phyloP scores from a whole-genome alignment of 2,329 filamentous ascomycete genomes.

The Aspergillus awamori region DNA sequence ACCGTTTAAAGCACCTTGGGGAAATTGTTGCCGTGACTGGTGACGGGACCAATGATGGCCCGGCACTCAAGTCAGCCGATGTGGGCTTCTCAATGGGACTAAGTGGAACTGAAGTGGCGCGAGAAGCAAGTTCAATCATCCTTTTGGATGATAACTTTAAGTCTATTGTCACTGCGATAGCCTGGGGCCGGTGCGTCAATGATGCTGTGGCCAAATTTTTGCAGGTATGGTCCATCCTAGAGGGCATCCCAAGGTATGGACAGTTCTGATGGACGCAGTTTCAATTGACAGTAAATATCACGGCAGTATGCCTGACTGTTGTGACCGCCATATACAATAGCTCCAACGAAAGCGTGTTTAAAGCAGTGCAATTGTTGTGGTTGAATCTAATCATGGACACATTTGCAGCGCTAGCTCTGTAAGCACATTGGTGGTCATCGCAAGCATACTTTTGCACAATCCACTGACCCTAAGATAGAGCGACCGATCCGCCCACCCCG shows the following conservation, averaged over 20 bases:
- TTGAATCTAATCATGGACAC: constrained; percentile 96
- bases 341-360: constrained; percentile 69
- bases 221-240: constrained; percentile 37
- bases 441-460: constrained; percentile 6
- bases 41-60: constrained; percentile 66
- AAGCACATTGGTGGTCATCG: constrained; percentile 47
- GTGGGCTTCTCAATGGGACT: constrained; percentile 68
- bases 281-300: constrained; percentile 78
- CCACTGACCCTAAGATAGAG: constrained; percentile 34
- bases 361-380: constrained; percentile 86
- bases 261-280: constrained; percentile 27
- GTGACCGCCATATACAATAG: constrained; percentile 74
- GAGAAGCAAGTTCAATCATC: constrained; percentile 66
- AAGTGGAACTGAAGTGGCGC: constrained; percentile 65
- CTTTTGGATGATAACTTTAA: constrained; percentile 67
- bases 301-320: constrained; percentile 81
- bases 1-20: constrained; percentile 58
- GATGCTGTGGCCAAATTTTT: constrained; percentile 67
- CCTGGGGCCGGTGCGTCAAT: constrained; percentile 67
- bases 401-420: constrained; percentile 71
- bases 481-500: constrained; percentile 80
- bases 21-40: constrained; percentile 64
- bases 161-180: constrained; percentile 64
- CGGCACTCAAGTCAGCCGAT: constrained; percentile 64
- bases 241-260: too few relatives aligned